Evolutionary conservation across 257 asterid genomes (phyloP).

Genomic region (Rubia yunnanensis): DNA sequence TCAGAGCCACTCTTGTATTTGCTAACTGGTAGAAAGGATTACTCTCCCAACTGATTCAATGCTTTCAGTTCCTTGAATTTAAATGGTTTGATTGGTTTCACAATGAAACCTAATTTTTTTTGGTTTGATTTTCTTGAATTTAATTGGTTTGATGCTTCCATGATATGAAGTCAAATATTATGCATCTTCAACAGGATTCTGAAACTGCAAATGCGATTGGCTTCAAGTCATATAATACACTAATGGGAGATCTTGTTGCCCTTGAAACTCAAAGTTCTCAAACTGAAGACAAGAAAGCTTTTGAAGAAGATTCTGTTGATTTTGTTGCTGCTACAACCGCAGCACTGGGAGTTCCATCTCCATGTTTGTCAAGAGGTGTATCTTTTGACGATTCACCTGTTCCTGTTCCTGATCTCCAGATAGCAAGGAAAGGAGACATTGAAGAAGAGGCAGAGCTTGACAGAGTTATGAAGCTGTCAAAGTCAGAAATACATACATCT

Average conservation of each 20-base stretch:
- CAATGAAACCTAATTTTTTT: too few relatives aligned
- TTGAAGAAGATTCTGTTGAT: constrained; percentile 72
- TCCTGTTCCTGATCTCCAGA: constrained; percentile 12
- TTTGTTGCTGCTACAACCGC: constrained; percentile 97
- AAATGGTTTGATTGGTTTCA: background rate
- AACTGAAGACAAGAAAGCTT: constrained; percentile 29
- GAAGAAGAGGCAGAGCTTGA: constrained; percentile 75
- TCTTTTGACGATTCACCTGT: constrained; percentile 64
- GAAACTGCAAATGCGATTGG: constrained; percentile 79
- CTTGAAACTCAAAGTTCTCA: constrained; percentile 51
- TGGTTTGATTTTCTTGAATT: background rate
- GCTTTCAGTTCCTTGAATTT: background rate
- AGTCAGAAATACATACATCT: constrained; percentile 26
- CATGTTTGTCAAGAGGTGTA: constrained; percentile 72
- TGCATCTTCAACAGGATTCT: constrained; percentile 42
- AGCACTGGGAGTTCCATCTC: constrained; percentile 91
- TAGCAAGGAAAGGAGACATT: constrained; percentile 62
- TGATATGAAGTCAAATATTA: constrained; percentile 1
- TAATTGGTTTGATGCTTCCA: background rate
- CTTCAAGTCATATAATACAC: constrained; percentile 77
- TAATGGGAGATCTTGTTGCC: constrained; percentile 87
- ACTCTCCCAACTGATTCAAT: background rate
- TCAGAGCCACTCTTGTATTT: background rate
- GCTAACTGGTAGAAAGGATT: background rate
- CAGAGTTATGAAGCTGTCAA: constrained; percentile 55